phyloP scores from a whole-genome alignment of 2,329 filamentous ascomycete genomes.

The Aureobasidium zeae region DNA sequence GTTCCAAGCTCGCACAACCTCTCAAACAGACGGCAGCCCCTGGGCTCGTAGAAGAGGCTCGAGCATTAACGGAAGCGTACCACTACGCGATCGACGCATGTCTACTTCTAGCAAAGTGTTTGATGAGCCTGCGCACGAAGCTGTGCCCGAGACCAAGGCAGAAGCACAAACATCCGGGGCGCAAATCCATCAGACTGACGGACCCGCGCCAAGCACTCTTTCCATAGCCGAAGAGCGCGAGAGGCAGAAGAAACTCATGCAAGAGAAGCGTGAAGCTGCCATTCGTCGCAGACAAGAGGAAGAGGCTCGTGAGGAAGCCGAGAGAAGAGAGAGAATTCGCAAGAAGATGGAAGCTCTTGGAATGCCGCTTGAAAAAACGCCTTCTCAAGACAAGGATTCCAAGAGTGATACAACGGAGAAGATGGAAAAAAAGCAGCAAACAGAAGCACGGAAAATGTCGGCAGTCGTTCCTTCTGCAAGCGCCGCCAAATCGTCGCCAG shows the following conservation, averaged over 20 bases:
- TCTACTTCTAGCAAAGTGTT: conserved; percentile 43
- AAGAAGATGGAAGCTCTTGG: conserved; percentile 64
- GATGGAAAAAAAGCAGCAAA: conserved; percentile 1
- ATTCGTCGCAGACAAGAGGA: conserved; percentile 57
- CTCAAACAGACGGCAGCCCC: conserved; percentile 51
- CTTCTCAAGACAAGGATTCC: conserved; percentile 17
- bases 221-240: conserved; percentile 17
- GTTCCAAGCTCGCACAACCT: conserved; percentile 68
- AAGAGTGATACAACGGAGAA: no score
- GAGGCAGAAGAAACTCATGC: conserved; percentile 45
- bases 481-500: conserved; percentile 16
- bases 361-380: conserved; percentile 33
- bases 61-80: conserved; percentile 70
- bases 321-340: conserved; percentile 58
- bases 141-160: conserved; percentile 19
- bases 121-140: conserved; percentile 23
- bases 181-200: conserved; percentile 9
- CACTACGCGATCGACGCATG: conserved; percentile 55
- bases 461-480: neutral
- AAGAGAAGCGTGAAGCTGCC: conserved; percentile 59
- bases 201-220: conserved; percentile 16
- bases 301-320: conserved; percentile 64
- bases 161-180: conserved; percentile 20
- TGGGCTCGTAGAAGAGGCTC: conserved; percentile 74
- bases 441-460: conserved; percentile 1